Evolutionary conservation across 305 asterid species (phyloP).

Genomic region (Solanum hybrid): DNA sequence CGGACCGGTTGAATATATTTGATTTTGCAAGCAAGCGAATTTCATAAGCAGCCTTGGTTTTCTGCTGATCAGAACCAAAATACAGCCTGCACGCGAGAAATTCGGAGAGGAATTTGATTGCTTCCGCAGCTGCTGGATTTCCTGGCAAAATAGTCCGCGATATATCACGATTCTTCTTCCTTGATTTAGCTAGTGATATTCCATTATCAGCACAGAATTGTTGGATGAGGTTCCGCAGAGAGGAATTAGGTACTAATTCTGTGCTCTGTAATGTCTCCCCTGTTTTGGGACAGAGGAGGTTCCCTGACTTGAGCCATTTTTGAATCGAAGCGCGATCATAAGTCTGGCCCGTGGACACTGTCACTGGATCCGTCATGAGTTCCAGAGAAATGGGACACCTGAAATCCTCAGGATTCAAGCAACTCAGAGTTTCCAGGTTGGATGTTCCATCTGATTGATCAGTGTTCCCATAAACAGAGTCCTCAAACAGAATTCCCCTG

Average conservation of each 20-base stretch:
- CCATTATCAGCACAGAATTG: conserved; percentile 58
- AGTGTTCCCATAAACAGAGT: conserved; percentile 18
- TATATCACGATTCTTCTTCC: conserved; percentile 38
- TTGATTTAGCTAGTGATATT: conserved; percentile 41
- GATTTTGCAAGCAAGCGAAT: conserved; percentile 60
- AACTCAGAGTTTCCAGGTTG: conserved; percentile 29
- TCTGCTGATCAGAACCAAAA: conserved; percentile 38
- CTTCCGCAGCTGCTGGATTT: conserved; percentile 48
- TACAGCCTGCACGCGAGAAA: conserved; percentile 35
- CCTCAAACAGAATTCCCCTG: conserved; percentile 50
- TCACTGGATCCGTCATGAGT: conserved; percentile 79
- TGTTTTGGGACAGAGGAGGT: conserved; percentile 60
- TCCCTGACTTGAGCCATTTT: conserved; percentile 72
- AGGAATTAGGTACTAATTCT: conserved; percentile 51
- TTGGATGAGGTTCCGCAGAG: conserved; percentile 45
- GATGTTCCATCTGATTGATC: conserved; percentile 33
- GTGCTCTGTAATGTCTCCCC: conserved; percentile 43
- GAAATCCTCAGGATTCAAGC: conserved; percentile 61
- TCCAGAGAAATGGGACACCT: conserved; percentile 76
- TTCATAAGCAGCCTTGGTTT: conserved; percentile 58
- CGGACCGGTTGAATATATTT: conserved; percentile 44
- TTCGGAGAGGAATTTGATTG: conserved; percentile 43
- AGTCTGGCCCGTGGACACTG: conserved; percentile 67
- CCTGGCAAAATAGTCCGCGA: conserved; percentile 54
- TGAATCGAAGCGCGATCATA: conserved; percentile 61